These are phyloP conservation scores for Arabidopsis lyrata DNA, from an alignment of 441 rosid species.

Conservation along the genomic window DNA sequence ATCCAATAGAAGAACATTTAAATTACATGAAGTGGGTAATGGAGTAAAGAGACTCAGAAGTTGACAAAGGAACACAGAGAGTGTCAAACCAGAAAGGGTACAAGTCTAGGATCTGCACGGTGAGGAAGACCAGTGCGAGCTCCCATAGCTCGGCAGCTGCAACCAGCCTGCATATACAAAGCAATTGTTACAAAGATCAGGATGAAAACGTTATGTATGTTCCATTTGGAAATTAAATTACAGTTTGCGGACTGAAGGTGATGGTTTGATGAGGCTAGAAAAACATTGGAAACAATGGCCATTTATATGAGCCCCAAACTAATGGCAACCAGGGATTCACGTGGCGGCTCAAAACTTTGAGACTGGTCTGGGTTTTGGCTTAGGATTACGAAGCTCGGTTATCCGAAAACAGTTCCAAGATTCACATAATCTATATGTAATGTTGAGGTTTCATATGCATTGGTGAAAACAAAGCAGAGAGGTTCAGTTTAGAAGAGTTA, in stretches of 20 bases:
- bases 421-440: constrained; percentile 15
- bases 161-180: constrained; percentile 65
- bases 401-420: neutral
- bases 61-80: constrained; percentile 19
- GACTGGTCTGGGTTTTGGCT: neutral
- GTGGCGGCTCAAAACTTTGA: neutral
- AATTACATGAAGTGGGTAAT: constrained; percentile 29
- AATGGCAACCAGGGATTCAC: constrained; percentile 5
- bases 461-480: constrained; percentile 9
- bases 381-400: neutral
- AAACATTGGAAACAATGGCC: constrained; percentile 1
- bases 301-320: constrained; percentile 16
- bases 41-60: constrained; percentile 11
- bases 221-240: neutral
- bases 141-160: constrained; percentile 81
- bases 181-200: neutral
- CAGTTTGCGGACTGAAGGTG: neutral
- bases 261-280: constrained; percentile 4
- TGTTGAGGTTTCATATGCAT: constrained; percentile 16
- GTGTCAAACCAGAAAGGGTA: constrained; percentile 49
- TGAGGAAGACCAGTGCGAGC: constrained; percentile 81
- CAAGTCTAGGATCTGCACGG: constrained; percentile 62
- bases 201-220: neutral
- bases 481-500: constrained; percentile 29
- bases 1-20: constrained; percentile 18